Percentiles rank a stretch among this genome's conserved stretches.
Conservation (phyloP, 495 filamentous ascomycete species). For the Lineolata rhizophorae region DNA sequence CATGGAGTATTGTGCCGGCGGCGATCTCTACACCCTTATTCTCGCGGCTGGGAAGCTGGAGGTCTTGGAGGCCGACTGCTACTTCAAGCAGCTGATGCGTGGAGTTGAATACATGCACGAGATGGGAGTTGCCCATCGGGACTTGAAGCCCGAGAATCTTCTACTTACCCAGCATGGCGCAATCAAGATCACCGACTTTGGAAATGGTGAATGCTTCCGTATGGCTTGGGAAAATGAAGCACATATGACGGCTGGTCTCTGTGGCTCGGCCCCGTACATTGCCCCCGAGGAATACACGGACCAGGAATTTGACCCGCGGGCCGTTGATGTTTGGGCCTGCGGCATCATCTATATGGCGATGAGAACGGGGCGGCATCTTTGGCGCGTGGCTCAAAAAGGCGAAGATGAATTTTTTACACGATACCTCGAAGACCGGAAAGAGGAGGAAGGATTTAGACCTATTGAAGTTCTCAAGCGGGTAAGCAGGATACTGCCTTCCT, state of each 20-base stretch:
- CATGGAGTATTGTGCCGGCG: conserved; percentile 97
- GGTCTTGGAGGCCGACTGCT: conserved; percentile 86
- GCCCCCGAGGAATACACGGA: conserved; percentile 92
- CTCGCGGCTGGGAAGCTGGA: conserved; percentile 85
- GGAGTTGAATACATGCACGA: conserved; percentile 99
- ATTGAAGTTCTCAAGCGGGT: conserved; percentile 93
- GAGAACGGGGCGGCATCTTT: conserved; percentile 87
- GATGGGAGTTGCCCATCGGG: conserved; percentile 96
- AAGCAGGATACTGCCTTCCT: conserved; percentile 24
- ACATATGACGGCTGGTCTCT: conserved; percentile 93
- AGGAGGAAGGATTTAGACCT: conserved; percentile 85
- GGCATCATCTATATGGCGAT: conserved; percentile 99
- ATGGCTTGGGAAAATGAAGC: conserved; percentile 99
- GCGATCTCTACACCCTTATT: conserved; percentile 88
- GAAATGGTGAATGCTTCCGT: conserved; percentile 97
- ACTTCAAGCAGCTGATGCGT: conserved; percentile 98
- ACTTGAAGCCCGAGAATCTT: conserved; percentile 93
- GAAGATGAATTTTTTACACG: conserved; percentile 94
- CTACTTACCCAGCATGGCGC: conserved; percentile 79
- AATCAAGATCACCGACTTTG: conserved; percentile 98
- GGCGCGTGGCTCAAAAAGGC: conserved; percentile 85
- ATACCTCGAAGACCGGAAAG: conserved; percentile 76
- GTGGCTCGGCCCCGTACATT: conserved; percentile 92
- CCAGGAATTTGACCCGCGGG: conserved; percentile 86
- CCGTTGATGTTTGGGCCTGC: conserved; percentile 93